Base-by-base conservation (phyloP, 2,329 filamentous ascomycete species). In the Curvularia verruculosa region DNA sequence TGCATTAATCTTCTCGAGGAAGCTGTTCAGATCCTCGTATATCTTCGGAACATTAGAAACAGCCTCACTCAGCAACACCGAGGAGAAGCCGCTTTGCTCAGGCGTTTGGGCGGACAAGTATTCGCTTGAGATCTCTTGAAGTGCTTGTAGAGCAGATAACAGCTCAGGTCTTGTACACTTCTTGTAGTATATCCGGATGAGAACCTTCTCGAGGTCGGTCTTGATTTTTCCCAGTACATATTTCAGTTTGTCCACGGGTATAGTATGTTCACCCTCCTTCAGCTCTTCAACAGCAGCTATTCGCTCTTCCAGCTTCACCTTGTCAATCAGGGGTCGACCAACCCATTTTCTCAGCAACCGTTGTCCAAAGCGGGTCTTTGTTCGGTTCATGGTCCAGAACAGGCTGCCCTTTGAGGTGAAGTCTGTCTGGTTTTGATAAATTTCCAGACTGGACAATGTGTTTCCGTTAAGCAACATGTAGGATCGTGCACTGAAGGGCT, bases 381-480 rank as follows among this genome's bases (percentile, higher is more conserved):
- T 98, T 67, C 95, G 92, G 78, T 99, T 91, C 40, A 99, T 83
- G 0, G 92, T 91, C 95, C 95, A 99, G 76, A 98, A 93, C 4
- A 99, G 81, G 74, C 93, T 97, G 3, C 95, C 95, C 68, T 89
- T 93, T 56, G 89, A 86, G 0, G 86, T 85, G 68, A 93, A 86
- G 71, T 98, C 93, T 0, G 94, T 98, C 68, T 92, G 87, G 65
- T 99, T 99, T 59, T 93, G 90, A 72, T 97, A 99, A 1, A 99
- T 92, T 74, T 99, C 95, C 12, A 99, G 83, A 68, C 92, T 96
- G 47, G 92, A 94, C 36, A 99, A 80, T 0, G 94, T 97, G 52
- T 96, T 99, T 43, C 94, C 95, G 71, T 96, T 97, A 58, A 99
- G 81, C 3, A 98, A 82, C 95, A 99, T 98, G 71, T 98, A 93